Evolutionary conservation across 2,329 filamentous ascomycete species (phyloP), one percentile per base, ranked within the genome.

Genomic region (Fusarium xyrophilum): DNA sequence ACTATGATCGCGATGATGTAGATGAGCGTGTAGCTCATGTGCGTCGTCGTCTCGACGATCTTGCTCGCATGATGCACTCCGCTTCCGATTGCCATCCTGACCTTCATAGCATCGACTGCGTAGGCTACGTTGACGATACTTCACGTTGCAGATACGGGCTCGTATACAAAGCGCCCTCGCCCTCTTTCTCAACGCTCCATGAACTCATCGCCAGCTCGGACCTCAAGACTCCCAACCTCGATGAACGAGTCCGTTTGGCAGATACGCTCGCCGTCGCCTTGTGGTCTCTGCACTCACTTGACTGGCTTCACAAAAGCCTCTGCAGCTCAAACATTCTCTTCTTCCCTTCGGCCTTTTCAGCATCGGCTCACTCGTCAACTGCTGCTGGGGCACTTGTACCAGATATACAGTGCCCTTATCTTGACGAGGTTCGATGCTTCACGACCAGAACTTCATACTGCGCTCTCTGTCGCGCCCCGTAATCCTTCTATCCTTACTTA

Each of bases 281-380:
- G 13, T 83, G 81, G 78, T 82, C 82, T 19, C 79, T 85, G n/a
- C 84, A 86, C 70, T 83, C 82, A 2, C 80, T 86, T 38, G 83
- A 85, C 72, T 86, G 83, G 84, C 79, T 86, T 40, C 84, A 88
- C 78, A 88, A 88, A 73, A 85, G 83, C 38, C 78, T 88, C 17
- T 83, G 85, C 53, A 81, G 79, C 57, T 75, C 82, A 60, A 87
- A 86, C 74, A 81, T 88, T 46, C 76, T 88, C 52, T 86, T 88
- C 76, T 87, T 85, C 73, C 82, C 79, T 9, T 81, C 80, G 0
- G 76, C 77, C 25, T 74, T 77, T 67, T 84, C 76, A 70, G 74
- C 58, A 17, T 68, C 72, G 10, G 71, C 74, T 8, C 67, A 69
- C 12, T 77, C 78, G 10, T 69, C 78, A 40, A 73, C 71, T 67